These are phyloP conservation scores for Nannochloris sp. DNA, from an alignment of 139 green algal genomes.

Conservation along the genomic window DNA sequence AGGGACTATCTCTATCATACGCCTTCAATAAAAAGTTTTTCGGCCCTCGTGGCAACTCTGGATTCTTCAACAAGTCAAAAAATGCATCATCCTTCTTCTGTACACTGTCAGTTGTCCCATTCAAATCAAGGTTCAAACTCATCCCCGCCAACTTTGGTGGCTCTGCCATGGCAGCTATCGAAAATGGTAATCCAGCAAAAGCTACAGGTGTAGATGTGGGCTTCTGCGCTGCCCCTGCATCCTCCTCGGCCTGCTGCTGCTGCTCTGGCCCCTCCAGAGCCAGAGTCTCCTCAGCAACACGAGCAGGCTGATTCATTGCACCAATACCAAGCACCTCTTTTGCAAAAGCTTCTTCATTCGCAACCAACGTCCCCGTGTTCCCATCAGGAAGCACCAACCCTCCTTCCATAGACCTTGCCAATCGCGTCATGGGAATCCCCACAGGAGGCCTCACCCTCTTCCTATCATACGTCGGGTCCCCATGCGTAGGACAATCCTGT, in stretches of 20 bases:
- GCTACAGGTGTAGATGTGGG: background rate
- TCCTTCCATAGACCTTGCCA: slow-evolving; percentile 39
- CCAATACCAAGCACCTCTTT: slow-evolving; percentile 35
- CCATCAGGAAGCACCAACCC: slow-evolving; percentile 51
- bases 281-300: slow-evolving; percentile 3
- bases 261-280: background rate
- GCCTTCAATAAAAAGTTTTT: slow-evolving; percentile 19
- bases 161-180: background rate
- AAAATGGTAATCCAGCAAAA: background rate
- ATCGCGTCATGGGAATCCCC: slow-evolving; percentile 52
- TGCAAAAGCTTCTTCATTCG: slow-evolving; percentile 42
- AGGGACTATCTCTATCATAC: slow-evolving; percentile 16
- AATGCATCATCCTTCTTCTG: slow-evolving; percentile 13
- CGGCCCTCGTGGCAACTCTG: slow-evolving; percentile 8
- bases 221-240: background rate
- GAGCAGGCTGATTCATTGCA: background rate
- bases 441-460: slow-evolving; percentile 46
- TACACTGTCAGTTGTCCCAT: background rate
- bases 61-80: slow-evolving; percentile 17
- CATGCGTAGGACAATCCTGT: slow-evolving; percentile 64
- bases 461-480: slow-evolving; percentile 40
- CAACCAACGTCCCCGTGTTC: slow-evolving; percentile 37
- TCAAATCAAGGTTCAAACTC: no score
- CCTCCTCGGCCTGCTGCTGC: background rate
- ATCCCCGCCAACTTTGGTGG: background rate